Percentiles rank a stretch among this genome's conserved stretches.
Conservation (phyloP, 2,329 filamentous ascomycete species). For the Fusarium sp. region DNA sequence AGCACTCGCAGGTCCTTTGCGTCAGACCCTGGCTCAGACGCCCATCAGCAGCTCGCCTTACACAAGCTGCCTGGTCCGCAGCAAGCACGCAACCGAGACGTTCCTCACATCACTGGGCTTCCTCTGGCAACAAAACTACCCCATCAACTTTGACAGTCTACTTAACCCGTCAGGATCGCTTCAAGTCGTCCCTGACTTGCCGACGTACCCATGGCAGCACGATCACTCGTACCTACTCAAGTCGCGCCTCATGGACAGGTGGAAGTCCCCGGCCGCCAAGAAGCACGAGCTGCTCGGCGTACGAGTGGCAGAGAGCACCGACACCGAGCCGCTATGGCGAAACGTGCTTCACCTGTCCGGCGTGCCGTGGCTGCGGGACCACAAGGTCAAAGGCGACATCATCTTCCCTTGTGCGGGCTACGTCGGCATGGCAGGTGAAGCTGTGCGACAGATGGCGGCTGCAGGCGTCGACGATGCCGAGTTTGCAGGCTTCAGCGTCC, state of each 20-base stretch:
- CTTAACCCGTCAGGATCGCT: slow-evolving; percentile 12
- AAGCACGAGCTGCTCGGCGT: slow-evolving; percentile 41
- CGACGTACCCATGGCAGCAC: slow-evolving; percentile 49
- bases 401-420: slow-evolving; percentile 57
- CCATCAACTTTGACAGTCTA: slow-evolving; percentile 6
- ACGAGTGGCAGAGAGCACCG: slow-evolving; percentile 27
- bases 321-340: slow-evolving; percentile 37
- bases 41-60: slow-evolving; percentile 5
- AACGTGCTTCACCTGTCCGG: slow-evolving; percentile 40
- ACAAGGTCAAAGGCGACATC: slow-evolving; percentile 57
- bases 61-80: slow-evolving; percentile 2
- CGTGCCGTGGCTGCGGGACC: slow-evolving; percentile 58
- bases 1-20: slow-evolving; percentile 42
- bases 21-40: slow-evolving; percentile 9
- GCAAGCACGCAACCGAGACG: slow-evolving; percentile 7
- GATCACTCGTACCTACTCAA: slow-evolving; percentile 14
- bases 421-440: slow-evolving; percentile 50
- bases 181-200: slow-evolving; percentile 46
- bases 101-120: slow-evolving; percentile 6
- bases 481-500: slow-evolving; percentile 35
- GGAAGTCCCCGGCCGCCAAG: slow-evolving; percentile 13
- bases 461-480: slow-evolving; percentile 11
- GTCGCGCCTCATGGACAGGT: slow-evolving; percentile 17
- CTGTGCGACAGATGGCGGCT: slow-evolving; percentile 34
- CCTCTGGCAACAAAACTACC: slow-evolving; percentile 5